Conservation (phyloP, 2,329 filamentous ascomycete species). For the Clathrospora elynae region DNA sequence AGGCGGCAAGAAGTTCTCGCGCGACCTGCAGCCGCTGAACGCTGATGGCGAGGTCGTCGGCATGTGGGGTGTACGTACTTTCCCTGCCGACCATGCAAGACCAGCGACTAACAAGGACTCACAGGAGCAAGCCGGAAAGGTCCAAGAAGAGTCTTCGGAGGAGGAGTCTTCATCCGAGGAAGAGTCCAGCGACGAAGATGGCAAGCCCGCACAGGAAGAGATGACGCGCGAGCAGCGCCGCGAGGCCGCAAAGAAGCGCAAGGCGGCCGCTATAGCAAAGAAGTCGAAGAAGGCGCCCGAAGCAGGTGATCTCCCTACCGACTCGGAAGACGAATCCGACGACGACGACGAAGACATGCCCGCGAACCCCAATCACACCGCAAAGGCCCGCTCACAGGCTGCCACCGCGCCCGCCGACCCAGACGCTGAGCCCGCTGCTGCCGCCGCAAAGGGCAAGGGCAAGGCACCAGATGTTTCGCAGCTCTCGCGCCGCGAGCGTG, state of each 20-base stretch:
- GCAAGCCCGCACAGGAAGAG: conserved; percentile 56
- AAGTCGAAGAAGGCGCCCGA: conserved; percentile 73
- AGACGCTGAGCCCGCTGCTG: conserved; percentile 57
- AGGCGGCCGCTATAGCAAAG: conserved; percentile 82
- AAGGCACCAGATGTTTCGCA: conserved; percentile 60
- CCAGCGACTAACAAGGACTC: conserved; percentile 22
- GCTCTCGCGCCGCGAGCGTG: conserved; percentile 69
- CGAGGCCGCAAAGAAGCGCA: conserved; percentile 85
- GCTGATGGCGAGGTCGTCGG: conserved; percentile 85
- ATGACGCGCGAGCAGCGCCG: conserved; percentile 86
- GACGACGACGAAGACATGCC: conserved; percentile 71
- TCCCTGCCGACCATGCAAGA: not conserved
- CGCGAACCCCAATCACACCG: conserved; percentile 86
- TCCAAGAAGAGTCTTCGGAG: conserved; percentile 54
- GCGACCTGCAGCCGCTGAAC: conserved; percentile 85
- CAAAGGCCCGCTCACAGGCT: conserved; percentile 71
- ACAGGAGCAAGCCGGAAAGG: conserved; percentile 52
- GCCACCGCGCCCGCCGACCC: conserved; percentile 53
- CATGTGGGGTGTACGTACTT: conserved; percentile 75
- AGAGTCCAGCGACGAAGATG: conserved; percentile 50
- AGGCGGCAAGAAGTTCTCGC: conserved; percentile 95
- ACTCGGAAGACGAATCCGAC: conserved; percentile 66
- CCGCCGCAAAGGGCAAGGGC: conserved; percentile 60
- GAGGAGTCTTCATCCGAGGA: conserved; percentile 53
- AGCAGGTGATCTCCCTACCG: conserved; percentile 83